A percentile compares a stretch with the other conserved stretches of the same genome.
These are phyloP conservation scores for Vanderwaltozyma polyspora DNA, from an alignment of 805 yeast species.

Conservation along the genomic window DNA sequence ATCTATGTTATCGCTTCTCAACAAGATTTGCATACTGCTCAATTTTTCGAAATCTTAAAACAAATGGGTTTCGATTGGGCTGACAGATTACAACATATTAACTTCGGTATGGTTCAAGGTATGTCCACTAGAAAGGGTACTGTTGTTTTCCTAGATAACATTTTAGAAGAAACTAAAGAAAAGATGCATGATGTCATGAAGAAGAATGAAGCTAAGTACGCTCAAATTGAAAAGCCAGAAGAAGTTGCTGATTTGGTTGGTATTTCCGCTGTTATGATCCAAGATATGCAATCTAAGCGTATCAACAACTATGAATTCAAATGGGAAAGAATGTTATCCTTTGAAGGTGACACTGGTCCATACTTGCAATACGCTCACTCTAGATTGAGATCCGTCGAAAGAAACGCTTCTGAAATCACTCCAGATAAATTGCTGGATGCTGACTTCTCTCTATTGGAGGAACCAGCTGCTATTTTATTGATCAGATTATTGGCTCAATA, in stretches of 20 bases:
- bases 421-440: slow-evolving; percentile 35
- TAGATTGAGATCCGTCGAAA: slow-evolving; percentile 85
- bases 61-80: slow-evolving; percentile 90
- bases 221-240: slow-evolving; percentile 89
- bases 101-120: slow-evolving; percentile 96
- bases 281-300: slow-evolving; percentile 97
- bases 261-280: slow-evolving; percentile 95
- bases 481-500: slow-evolving; percentile 75
- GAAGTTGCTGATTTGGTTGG: slow-evolving; percentile 92
- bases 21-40: slow-evolving; percentile 90
- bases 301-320: slow-evolving; percentile 91
- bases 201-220: slow-evolving; percentile 79
- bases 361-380: slow-evolving; percentile 97
- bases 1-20: slow-evolving; percentile 91
- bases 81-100: slow-evolving; percentile 63
- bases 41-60: slow-evolving; percentile 86
- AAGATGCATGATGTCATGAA: slow-evolving; percentile 96
- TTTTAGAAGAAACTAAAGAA: slow-evolving; percentile 84
- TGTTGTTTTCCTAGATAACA: slow-evolving; percentile 92
- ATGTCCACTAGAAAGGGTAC: slow-evolving; percentile 98
- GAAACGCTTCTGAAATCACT: slow-evolving; percentile 53
- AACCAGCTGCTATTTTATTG: slow-evolving; percentile 59
- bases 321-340: slow-evolving; percentile 97
- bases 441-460: slow-evolving; percentile 52
- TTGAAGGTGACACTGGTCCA: slow-evolving; percentile 99